Base-by-base conservation (phyloP, 805 yeast species). In the Pichia ethanolica region DNA sequence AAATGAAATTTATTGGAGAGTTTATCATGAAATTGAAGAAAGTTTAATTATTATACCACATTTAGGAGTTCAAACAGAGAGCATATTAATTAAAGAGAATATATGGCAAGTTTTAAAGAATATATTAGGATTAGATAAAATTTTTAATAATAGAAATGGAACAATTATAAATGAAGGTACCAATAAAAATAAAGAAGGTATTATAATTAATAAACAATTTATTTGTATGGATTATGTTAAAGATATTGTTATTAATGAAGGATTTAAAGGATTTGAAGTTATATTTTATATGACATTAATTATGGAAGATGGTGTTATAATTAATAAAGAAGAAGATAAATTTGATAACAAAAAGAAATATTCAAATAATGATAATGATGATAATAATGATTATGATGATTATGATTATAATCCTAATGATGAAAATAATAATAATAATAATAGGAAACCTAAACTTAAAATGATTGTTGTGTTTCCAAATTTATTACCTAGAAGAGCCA, bases 231-330 rank as follows among this genome's bases (percentile, higher is more conserved):
- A 74, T 42, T 70, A 70, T 42, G 72, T 86, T 46, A 73, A 77
- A 5, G 91, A 86, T 61, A 63, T 86, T 10, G 77, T 84, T 0
- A 81, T 87, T 28, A 85, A 85, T 60, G 95, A 87, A 63, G 90
- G 86, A 0, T 86, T 87, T 60, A 72, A 72, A 48, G 83, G 83
- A 6, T 76, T 80, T 53, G 82, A 81, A 53, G 88, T 85, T 9
- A 69, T 82, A 3, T 82, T 74, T 61, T 82, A 85, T 59, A 66
- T 86, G 61, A 79, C 83, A 39, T 68, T 85, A 5, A 67, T 85
- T 35, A 74, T 81, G 14, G 72, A 72, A 46, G 71, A 69, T 12
- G 37, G 34, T 5, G 49, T 26, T 28, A 47, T 46, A 7, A 41
- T 45, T 30, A 30, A 30, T 30, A 9, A 20, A 20, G 20, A 20